A percentile compares a stretch with the other conserved stretches of the same genome.
Conservation (phyloP, 495 filamentous ascomycete genomes). For the Pyrenopolyporus hunteri region DNA sequence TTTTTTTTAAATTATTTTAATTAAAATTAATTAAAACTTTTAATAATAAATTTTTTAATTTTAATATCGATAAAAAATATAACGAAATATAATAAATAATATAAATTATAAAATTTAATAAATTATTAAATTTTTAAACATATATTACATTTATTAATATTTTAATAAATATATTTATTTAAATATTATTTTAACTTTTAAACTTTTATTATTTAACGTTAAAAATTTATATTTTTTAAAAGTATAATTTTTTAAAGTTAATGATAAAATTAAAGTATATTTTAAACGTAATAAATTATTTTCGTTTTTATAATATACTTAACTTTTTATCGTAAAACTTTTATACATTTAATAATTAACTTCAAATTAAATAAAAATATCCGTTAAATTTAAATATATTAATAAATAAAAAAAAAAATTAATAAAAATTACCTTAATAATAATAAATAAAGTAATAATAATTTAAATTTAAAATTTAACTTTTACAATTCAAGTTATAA, state of each 20-base stretch:
- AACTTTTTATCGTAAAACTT: not conserved
- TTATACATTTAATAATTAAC: conserved; percentile 54
- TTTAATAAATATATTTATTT: conserved; percentile 70
- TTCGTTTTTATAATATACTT: not conserved
- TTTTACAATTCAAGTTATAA: conserved; percentile 63
- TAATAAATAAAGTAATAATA: conserved; percentile 73
- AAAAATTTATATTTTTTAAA: conserved; percentile 43
- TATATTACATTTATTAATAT: conserved; percentile 70
- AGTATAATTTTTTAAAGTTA: conserved; percentile 51
- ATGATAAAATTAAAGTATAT: conserved; percentile 50
- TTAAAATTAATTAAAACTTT: conserved; percentile 65
- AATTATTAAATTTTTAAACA: conserved; percentile 78
- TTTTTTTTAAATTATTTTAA: conserved; percentile 46
- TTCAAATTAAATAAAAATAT: conserved; percentile 73
- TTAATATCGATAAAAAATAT: conserved; percentile 75
- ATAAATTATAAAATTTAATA: conserved; percentile 76
- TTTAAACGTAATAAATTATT: conserved; percentile 51
- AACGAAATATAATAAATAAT: conserved; percentile 78
- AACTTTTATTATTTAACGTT: conserved; percentile 55
- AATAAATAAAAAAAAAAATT: conserved; percentile 78
- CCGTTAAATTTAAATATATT: conserved; percentile 78
- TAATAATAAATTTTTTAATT: conserved; percentile 76
- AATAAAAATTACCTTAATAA: conserved; percentile 74
- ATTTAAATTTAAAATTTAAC: conserved; percentile 75
- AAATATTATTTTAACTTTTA: conserved; percentile 66